Base-by-base conservation (phyloP, 1,284 basidiomycete species). In the Meripilus lineatus region DNA sequence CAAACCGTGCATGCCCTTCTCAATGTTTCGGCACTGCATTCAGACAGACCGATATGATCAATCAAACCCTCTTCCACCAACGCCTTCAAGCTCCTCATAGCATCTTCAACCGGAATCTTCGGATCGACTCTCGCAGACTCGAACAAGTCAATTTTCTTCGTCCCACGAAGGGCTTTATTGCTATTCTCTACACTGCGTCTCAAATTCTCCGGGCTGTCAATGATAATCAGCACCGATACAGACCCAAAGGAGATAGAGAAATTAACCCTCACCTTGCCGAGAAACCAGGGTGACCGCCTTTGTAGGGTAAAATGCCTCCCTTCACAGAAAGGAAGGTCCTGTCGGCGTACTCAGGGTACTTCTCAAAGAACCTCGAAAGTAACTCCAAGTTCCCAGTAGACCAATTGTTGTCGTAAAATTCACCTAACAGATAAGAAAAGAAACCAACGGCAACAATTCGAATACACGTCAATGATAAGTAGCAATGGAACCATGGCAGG, bases 331-430 rank as follows among this genome's bases (percentile, higher is more conserved):
- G 59, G 47, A 75, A 67, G 11, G 73, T 65, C 56, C 68, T 73
- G 25, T 74, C 70, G 8, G 65, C 68, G 56, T 78, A 75, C 41
- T 74, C 70, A 1, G 79, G 79, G 55, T 80, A 72, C 40, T 67
- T 67, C 17, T 66, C 65, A 51, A 69, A 74, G 55, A 73, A 75
- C 17, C 69, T 63, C 3, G 66, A 55, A 18, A 75, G 40, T 4
- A 74, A 55, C 48, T 71, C 63, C 1, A 73, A 58, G 53, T 74
- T 74, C 18, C 57, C 65, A 7, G 64, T 57, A 0, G 56, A 51
- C 11, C 63, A 50, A 7, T 61, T 56, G 7, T 57, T 47, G 5
- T 64, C 70, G 48, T 75, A 75, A 54, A 75, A 74, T 25, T 71
- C 68, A 32, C 60, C 70, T 64, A 28, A 30, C 17, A 22, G 18